These are phyloP conservation scores for Lolium perenne DNA, from an alignment of 176 grass and related monocot species.

Conservation along the genomic window DNA sequence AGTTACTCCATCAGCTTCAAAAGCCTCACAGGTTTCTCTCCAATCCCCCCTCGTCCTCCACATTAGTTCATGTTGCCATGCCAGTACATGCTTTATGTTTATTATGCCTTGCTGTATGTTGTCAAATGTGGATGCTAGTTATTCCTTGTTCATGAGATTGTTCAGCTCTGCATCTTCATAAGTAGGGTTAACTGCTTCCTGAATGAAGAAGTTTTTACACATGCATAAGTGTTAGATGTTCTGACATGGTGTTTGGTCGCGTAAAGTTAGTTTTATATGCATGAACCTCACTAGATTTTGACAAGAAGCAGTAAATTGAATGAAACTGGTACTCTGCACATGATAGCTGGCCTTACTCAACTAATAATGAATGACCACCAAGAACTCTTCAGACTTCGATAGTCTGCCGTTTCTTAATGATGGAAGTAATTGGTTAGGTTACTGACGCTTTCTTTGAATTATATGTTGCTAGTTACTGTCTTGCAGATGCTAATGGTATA, in stretches of 20 bases:
- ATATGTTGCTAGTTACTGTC: background rate
- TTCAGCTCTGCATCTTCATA: background rate
- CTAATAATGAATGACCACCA: background rate
- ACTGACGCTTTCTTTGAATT: background rate
- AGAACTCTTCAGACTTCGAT: background rate
- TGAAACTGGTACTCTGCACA: background rate
- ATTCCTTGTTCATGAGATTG: conserved; percentile 1
- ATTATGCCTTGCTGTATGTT: conserved; percentile 13
- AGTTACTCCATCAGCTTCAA: conserved; percentile 70
- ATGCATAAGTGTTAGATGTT: background rate
- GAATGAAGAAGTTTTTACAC: background rate
- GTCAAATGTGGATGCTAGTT: conserved; percentile 9
- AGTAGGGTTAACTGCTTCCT: conserved; percentile 15
- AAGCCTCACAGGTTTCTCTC: conserved; percentile 72
- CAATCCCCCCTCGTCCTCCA: background rate
- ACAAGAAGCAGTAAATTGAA: background rate
- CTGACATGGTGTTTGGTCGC: background rate
- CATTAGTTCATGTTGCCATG: background rate
- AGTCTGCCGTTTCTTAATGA: background rate
- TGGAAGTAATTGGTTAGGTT: background rate
- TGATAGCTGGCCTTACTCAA: background rate
- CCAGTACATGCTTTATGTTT: background rate
- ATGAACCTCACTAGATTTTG: background rate
- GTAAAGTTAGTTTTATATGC: background rate
- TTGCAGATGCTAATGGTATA: conserved; percentile 4